Conservation (phyloP, 257 asterid genomes). For the Scutellaria minor region DNA sequence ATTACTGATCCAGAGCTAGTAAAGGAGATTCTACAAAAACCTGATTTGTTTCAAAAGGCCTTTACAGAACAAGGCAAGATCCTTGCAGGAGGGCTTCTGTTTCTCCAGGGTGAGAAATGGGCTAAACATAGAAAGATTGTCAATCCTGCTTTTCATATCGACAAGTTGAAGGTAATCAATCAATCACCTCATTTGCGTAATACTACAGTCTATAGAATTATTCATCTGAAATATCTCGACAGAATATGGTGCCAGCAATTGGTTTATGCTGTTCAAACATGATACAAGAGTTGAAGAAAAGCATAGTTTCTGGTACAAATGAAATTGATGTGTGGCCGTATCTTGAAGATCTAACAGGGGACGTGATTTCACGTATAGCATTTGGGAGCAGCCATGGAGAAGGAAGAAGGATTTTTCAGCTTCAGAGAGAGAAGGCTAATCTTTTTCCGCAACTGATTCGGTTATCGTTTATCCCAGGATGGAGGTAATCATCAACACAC, state of each 20-base stretch:
- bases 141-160: constrained; percentile 38
- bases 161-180: constrained; percentile 34
- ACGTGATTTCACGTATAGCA: constrained; percentile 39
- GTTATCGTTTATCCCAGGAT: constrained; percentile 36
- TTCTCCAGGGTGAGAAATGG: constrained; percentile 38
- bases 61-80: neutral
- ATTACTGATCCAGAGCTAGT: constrained; percentile 27
- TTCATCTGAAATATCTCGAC: neutral
- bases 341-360: constrained; percentile 30
- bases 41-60: constrained; percentile 20
- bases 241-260: constrained; percentile 32
- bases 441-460: neutral
- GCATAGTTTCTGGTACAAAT: neutral
- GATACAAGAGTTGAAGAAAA: constrained; percentile 20
- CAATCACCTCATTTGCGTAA: neutral
- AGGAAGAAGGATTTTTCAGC: constrained; percentile 39
- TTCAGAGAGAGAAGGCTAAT: constrained; percentile 30
- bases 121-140: constrained; percentile 34
- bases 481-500: constrained; percentile 33
- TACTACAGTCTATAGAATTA: too few species aligned
- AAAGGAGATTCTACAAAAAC: constrained; percentile 24
- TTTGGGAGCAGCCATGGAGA: constrained; percentile 39
- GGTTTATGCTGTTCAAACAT: constrained; percentile 27
- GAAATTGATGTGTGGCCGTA: constrained; percentile 39
- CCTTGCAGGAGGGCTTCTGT: constrained; percentile 20